Evolutionary conservation across 495 filamentous ascomycete genomes (phyloP).

Genomic region (Aspergillus sclerotiicarbonarius): DNA sequence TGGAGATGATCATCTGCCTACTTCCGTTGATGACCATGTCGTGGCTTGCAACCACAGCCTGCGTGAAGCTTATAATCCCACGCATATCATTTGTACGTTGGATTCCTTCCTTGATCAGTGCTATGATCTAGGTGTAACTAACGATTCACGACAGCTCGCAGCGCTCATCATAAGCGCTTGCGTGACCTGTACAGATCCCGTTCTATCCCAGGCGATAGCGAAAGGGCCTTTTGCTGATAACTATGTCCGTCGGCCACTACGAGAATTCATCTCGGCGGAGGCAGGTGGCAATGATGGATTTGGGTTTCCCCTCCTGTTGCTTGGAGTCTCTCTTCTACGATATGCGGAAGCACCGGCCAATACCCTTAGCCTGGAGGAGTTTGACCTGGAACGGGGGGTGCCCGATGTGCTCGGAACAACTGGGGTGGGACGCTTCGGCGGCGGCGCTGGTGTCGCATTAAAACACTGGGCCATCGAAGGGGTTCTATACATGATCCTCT

Average conservation of each 20-base stretch:
- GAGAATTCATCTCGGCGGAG: constrained; percentile 63
- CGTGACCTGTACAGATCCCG: constrained; percentile 60
- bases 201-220: constrained; percentile 59
- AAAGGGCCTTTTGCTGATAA: constrained; percentile 63
- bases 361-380: constrained; percentile 18
- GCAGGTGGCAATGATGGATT: constrained; percentile 62
- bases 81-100: constrained; percentile 31
- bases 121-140: constrained; percentile 8
- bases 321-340: constrained; percentile 53
- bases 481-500: constrained; percentile 40
- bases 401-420: constrained; percentile 31
- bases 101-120: neutral
- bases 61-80: constrained; percentile 36
- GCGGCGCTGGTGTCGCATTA: constrained; percentile 30
- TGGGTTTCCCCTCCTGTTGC: constrained; percentile 58
- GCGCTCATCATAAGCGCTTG: constrained; percentile 60
- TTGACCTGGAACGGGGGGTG: constrained; percentile 22
- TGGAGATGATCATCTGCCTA: constrained; percentile 37
- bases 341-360: constrained; percentile 44
- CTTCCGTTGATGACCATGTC: constrained; percentile 38
- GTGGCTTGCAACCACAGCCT: constrained; percentile 37
- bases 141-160: constrained; percentile 38
- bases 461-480: constrained; percentile 43
- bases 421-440: constrained; percentile 34
- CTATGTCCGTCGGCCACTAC: constrained; percentile 53